These are phyloP conservation scores for Begonia masoniana DNA, from an alignment of 306 rosid species.

Conservation along the genomic window DNA sequence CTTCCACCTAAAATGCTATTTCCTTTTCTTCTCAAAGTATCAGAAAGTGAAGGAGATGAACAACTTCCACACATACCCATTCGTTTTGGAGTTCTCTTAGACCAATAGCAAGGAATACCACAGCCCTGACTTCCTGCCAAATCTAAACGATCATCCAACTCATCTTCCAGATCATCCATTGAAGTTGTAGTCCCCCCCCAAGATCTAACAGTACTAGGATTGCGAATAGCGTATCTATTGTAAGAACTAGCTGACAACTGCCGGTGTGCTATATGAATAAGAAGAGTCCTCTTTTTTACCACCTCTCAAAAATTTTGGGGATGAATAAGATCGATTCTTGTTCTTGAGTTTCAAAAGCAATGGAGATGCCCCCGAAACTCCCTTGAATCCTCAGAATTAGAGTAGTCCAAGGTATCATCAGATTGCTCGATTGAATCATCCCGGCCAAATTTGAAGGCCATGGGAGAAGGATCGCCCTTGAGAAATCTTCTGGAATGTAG, in stretches of 20 bases:
- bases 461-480: constrained; percentile 25
- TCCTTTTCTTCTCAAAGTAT: constrained; percentile 80
- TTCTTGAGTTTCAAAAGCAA: constrained; percentile 50
- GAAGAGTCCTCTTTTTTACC: constrained; percentile 66
- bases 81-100: constrained; percentile 63
- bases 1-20: constrained; percentile 66
- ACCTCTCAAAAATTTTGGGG: constrained; percentile 36
- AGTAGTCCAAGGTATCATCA: constrained; percentile 58
- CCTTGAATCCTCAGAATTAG: constrained; percentile 53
- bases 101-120: constrained; percentile 96
- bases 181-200: constrained; percentile 88
- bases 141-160: constrained; percentile 56
- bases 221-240: constrained; percentile 37
- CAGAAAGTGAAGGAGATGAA: constrained; percentile 85
- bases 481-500: constrained; percentile 27
- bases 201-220: constrained; percentile 83
- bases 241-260: constrained; percentile 85
- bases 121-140: constrained; percentile 79
- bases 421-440: constrained; percentile 56
- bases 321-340: constrained; percentile 48
- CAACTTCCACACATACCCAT: constrained; percentile 54
- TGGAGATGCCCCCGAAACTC: constrained; percentile 47
- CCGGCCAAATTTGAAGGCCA: constrained; percentile 18
- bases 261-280: constrained; percentile 84
- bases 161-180: constrained; percentile 61